Conservation (phyloP, 176 grass and related monocot genomes). For the Lolium perenne region DNA sequence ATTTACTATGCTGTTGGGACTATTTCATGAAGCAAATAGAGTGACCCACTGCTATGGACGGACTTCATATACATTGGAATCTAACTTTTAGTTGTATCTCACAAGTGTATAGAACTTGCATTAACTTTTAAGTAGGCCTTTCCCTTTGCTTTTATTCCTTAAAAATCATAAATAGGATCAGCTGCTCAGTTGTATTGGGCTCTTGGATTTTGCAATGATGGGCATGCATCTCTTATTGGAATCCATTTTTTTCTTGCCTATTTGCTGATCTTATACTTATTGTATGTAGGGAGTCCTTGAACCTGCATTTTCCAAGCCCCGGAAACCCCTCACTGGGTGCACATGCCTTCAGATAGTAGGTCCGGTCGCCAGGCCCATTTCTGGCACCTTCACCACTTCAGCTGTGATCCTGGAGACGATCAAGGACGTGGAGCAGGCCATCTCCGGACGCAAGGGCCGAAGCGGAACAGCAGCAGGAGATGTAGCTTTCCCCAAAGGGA, state of each 20-base stretch:
- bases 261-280: slow-evolving; percentile 25
- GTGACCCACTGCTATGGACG: neutral
- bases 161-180: neutral
- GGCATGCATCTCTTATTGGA: neutral
- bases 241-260: neutral
- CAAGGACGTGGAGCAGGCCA: slow-evolving; percentile 74
- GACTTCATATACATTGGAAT: slow-evolving; percentile 13
- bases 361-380: slow-evolving; percentile 37
- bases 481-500: slow-evolving; percentile 95
- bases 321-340: slow-evolving; percentile 51
- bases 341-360: slow-evolving; percentile 59
- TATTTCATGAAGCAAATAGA: slow-evolving; percentile 6
- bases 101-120: neutral
- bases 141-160: neutral
- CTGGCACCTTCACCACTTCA: slow-evolving; percentile 67
- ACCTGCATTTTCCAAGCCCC: slow-evolving; percentile 80
- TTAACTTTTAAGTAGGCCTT: neutral
- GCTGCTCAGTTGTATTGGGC: neutral
- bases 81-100: neutral
- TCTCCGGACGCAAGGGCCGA: slow-evolving; percentile 89
- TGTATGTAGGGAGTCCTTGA: slow-evolving; percentile 81
- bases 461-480: slow-evolving; percentile 92
- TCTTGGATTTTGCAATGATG: neutral
- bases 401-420: slow-evolving; percentile 74
- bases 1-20: neutral